Base-by-base conservation (phyloP, 1,139 yeast genomes). In the Debaryomycetaceae sp. region DNA sequence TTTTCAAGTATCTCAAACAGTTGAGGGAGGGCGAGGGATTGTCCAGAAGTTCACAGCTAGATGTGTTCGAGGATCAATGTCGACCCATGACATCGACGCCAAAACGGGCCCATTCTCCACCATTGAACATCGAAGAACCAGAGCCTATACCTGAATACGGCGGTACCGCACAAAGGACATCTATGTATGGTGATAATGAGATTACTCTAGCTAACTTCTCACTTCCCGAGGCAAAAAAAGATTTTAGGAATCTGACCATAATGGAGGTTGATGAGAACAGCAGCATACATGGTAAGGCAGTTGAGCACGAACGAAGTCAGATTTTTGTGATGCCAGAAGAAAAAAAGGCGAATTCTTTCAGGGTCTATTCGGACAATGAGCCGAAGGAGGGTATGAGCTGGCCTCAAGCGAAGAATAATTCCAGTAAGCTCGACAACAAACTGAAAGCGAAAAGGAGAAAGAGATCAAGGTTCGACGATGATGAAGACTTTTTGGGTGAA, bases 41-140 rank as follows among this genome's bases (percentile, higher is more conserved):
- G 7, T 36, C 49, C 6, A 44, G 30, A 2, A 61, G 59, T 37
- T 54, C 57, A 1, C 54, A 52, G 37, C 46, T 59, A 39, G 60
- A 57, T 38, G 34, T 48, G 4, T 42, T 59, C 24, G 43, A 38
- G 20, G 46, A 49, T 17, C 37, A 50, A 22, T 46, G 47, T 39
- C 43, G 57, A 14, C 58, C 59, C 23, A 40, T 48, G 6, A 55
- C 64, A 1, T 60, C 65, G 6, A 60, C 65, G 0, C 65, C 65
- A 1, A 48, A 52, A 27, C 8, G 31, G 31, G 31, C 31, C 31
- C 8, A 27, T 27, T 27, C 31, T 7, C 31, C 31, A 2, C 11
- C 11, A 3, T 27, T 27, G 11, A 27, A 45, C 27, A 47, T 38
- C 23, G 45, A 42, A 11, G 43, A 41, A 14, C 33, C 39, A 4